Evolutionary conservation across 2,329 filamentous ascomycete genomes (phyloP), one percentile per base, ranked within the genome.

Genomic region (Fusarium nisikadoi): DNA sequence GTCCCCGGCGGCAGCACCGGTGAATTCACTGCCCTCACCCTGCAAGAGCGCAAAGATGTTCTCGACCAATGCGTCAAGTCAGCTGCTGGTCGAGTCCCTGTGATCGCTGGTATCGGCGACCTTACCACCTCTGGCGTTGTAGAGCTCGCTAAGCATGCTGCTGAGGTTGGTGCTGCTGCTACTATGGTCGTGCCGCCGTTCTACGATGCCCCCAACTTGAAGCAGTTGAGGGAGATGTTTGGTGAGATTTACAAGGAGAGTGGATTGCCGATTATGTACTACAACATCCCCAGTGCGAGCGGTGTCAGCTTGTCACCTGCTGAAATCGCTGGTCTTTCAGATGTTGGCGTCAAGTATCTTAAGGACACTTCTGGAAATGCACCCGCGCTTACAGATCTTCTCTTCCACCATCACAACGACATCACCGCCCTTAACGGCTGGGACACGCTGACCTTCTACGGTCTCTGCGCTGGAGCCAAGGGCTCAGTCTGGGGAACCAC

Each of bases 381-480:
- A 3, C 85, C 86, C 0, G 84, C 83, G 0, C 76, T 86, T 9
- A 87, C 85, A 4, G 85, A 87, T 62, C 73, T 87, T 19, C 78
- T 87, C 8, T 86, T 87, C 68, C 80, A 79, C 58, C 64, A 72
- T 33, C 71, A 74, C 8, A 82, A 66, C 58, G 73, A 80, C 31
- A 83, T 87, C 66, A 86, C 84, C 3, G 80, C 83, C 0, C 86
- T 87, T 74, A 87, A 87, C 62, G 86, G 86, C 2, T 87, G 85
- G 86, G 86, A 87, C 64, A 87, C 85, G 0, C 77, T 87, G 20
- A 87, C 86, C 0, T 87, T 87, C 73, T 87, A 87, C 68, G 85
- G 86, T 14, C 76, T 87, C 14, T 84, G 83, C 1, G 85, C 85
- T 2, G 86, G 86, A 0, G 84, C 84, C 13, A 84, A 84, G 49